Evolutionary conservation across 192 early-diverging fungal genomes (phyloP).

Genomic region (Entrophospora sp.): DNA sequence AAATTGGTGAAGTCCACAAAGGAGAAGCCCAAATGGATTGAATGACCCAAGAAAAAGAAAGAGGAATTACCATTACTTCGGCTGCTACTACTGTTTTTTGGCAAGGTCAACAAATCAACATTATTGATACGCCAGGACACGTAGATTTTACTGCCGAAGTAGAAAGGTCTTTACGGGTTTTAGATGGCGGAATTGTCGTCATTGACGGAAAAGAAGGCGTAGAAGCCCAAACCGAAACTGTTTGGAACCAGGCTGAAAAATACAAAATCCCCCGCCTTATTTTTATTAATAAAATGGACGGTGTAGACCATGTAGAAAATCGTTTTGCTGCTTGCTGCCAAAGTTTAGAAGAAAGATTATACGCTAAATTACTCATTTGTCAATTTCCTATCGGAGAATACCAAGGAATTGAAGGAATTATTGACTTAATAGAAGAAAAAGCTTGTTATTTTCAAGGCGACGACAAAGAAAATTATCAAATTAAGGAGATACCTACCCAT

Average conservation of each 20-base stretch:
- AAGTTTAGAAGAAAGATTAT: too few species aligned
- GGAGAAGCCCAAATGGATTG: slow-evolving; percentile 99
- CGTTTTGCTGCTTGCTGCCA: too few species aligned
- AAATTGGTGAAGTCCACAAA: slow-evolving; percentile 76
- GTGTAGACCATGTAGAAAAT: not conserved
- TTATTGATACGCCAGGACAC: slow-evolving; percentile 66
- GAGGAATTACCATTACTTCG: slow-evolving; percentile 83
- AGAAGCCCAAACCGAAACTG: not conserved
- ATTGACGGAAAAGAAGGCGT: not conserved
- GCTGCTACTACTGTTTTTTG: slow-evolving; percentile 81
- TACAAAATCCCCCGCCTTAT: not conserved
- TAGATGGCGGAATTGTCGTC: not conserved
- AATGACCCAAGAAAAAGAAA: slow-evolving; percentile 96
- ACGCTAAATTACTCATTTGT: too few species aligned
- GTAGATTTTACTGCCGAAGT: not conserved
- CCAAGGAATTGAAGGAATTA: too few species aligned
- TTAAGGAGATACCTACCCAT: too few species aligned
- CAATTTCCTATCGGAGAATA: too few species aligned
- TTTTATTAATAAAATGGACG: not conserved
- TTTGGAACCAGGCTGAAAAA: not conserved
- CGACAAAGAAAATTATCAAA: too few species aligned
- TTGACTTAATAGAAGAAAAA: too few species aligned
- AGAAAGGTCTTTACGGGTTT: not conserved
- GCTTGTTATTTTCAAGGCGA: too few species aligned
- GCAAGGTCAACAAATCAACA: slow-evolving; percentile 52